Conservation (phyloP, 2,329 filamentous ascomycete genomes). For the Xylariaceae sp. region DNA sequence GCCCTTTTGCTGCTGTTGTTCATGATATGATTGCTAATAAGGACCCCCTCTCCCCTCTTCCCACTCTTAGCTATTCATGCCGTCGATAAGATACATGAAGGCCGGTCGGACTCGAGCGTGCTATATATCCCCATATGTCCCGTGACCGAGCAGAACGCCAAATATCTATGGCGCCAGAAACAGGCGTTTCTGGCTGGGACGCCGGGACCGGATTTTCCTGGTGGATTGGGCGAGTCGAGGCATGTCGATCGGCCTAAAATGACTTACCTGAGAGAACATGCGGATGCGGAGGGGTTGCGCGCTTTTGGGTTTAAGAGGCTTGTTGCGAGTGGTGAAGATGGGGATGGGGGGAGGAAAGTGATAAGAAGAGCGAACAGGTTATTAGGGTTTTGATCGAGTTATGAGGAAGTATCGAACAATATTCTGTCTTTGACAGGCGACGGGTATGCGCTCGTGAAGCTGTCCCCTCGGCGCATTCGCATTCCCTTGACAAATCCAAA, state of each 20-base stretch:
- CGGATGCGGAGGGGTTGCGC: slow-evolving; percentile 34
- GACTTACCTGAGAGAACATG: slow-evolving; percentile 33
- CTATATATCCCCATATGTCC: slow-evolving; percentile 87
- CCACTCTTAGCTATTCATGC: slow-evolving; percentile 58
- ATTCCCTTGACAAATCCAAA: no score
- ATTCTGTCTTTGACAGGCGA: not conserved
- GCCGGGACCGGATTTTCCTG: slow-evolving; percentile 66
- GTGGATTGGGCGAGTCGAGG: slow-evolving; percentile 60
- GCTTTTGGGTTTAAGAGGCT: slow-evolving; percentile 45
- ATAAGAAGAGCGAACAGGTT: slow-evolving; percentile 40
- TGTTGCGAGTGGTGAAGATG: slow-evolving; percentile 23
- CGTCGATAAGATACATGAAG: slow-evolving; percentile 73
- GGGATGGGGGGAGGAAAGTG: slow-evolving; percentile 34
- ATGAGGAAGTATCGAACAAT: no score
- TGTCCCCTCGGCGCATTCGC: no score
- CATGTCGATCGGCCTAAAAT: slow-evolving; percentile 45
- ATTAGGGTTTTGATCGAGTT: slow-evolving; percentile 37
- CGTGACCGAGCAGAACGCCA: slow-evolving; percentile 66
- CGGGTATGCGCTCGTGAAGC: no score
- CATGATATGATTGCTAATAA: slow-evolving; percentile 3
- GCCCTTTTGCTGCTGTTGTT: slow-evolving; percentile 11
- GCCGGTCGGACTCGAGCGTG: slow-evolving; percentile 70
- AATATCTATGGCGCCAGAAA: slow-evolving; percentile 65
- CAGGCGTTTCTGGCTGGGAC: slow-evolving; percentile 64
- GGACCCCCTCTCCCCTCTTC: no score